phyloP scores from a whole-genome alignment of 805 yeast species.

The Scheffersomyces spartinae region DNA sequence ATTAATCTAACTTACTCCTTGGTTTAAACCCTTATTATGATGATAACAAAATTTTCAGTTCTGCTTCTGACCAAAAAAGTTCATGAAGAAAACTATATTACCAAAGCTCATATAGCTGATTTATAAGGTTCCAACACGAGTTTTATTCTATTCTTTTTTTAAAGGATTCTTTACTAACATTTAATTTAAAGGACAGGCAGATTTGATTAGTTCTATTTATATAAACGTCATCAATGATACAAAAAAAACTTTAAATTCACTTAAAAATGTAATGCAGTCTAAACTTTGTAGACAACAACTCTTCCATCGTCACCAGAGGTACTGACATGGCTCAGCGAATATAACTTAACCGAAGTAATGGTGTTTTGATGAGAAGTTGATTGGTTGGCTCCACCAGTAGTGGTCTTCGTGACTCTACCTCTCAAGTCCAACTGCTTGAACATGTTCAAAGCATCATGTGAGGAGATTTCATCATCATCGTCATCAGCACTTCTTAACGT shows the following conservation, averaged over 20 bases:
- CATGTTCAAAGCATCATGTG: slow-evolving; percentile 80
- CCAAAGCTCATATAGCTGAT: slow-evolving; percentile 33
- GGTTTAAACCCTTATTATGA: slow-evolving; percentile 21
- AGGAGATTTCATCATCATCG: slow-evolving; percentile 46
- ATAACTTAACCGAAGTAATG: slow-evolving; percentile 51
- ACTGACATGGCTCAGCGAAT: slow-evolving; percentile 36
- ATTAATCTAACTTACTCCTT: too few relatives aligned
- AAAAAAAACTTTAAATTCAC: too few relatives aligned
- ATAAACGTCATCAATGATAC: too few relatives aligned
- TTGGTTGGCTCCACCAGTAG: slow-evolving; percentile 27
- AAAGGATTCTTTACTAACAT: too few relatives aligned
- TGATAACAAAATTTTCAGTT: slow-evolving; percentile 32
- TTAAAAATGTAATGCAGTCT: neutral
- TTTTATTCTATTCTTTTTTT: too few relatives aligned
- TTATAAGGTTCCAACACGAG: too few relatives aligned
- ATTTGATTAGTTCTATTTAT: too few relatives aligned
- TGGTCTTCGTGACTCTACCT: slow-evolving; percentile 53
- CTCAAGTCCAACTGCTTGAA: slow-evolving; percentile 92
- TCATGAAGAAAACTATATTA: slow-evolving; percentile 30
- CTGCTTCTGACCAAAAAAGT: slow-evolving; percentile 38
- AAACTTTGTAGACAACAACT: slow-evolving; percentile 56
- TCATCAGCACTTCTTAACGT: slow-evolving; percentile 18
- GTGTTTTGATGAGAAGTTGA: slow-evolving; percentile 87
- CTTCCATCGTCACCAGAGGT: slow-evolving; percentile 86
- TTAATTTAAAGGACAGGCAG: too few relatives aligned